Evolutionary conservation across 2,329 filamentous ascomycete species (phyloP), one percentile per base, ranked within the genome.

Genomic region (Didymella pomorum): DNA sequence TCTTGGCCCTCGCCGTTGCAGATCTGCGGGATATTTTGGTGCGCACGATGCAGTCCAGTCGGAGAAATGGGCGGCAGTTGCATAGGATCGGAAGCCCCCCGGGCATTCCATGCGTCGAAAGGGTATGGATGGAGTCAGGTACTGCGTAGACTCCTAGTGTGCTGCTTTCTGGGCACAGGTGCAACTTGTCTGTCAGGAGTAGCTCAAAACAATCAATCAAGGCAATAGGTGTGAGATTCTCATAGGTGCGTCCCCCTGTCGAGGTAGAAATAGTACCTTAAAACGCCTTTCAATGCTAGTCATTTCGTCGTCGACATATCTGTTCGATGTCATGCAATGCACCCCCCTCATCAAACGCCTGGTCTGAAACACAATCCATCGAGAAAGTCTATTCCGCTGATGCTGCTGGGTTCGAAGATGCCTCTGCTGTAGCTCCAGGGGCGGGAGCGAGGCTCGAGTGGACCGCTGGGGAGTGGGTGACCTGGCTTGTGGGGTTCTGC

Each of bases 381-480:
- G 21, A 18, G 23, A 41, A 37, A 4, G 11, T 35, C 26, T 44
- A 56, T n/a, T 50, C 52, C 18, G 9, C 46, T 18, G 52, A 31
- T 47, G 37, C 21, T 4, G 18, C 28, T n/a, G 46, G 39, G 55
- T 43, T 52, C 52, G 39, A 12, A 54, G 49, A 35, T 29, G 55
- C n/a, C 10, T 42, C 48, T 2, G 43, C 26, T 9, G 52, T 42
- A 39, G 35, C 16, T 16, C 64, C 66, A 11, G 55, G 18, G n/a
- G 44, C 18, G 9, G 56, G 37, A 18, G 50, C 69, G 37, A 77
- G 66, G 25, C 69, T 59, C 1, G 73, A 75, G 21, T 66, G 60
- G 16, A 64, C 57, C 18, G 64, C 63, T 2, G 75, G 75, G 0
- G 72, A 72, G 37, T 75, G 74, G 4, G 72, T 69, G 41, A 72